Evolutionary conservation across 192 early-diverging fungal species (phyloP).

Genomic region (Backusella circina): DNA sequence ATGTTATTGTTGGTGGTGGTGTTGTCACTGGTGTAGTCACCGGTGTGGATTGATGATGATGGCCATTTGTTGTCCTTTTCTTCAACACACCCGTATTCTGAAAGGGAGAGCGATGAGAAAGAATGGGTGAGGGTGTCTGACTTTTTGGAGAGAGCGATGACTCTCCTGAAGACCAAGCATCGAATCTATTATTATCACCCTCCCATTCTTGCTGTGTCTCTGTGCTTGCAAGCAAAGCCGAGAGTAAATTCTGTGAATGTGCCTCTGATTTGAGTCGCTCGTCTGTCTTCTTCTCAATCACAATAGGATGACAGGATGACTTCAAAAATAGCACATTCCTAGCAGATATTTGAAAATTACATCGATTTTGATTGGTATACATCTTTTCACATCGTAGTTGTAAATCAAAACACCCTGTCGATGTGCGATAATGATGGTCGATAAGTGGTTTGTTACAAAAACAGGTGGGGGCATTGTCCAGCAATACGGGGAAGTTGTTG

Average conservation of each 20-base stretch:
- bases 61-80: background rate
- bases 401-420: background rate
- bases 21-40: background rate
- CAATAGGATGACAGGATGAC: background rate
- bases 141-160: background rate
- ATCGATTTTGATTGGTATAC: background rate
- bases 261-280: background rate
- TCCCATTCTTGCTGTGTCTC: background rate
- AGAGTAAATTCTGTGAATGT: background rate
- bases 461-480: conserved; percentile 3
- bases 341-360: background rate
- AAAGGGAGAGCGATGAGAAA: background rate
- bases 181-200: background rate
- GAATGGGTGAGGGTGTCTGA: background rate
- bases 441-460: conserved; percentile 1
- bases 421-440: background rate
- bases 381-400: background rate
- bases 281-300: background rate
- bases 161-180: background rate
- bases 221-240: background rate
- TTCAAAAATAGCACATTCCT: background rate
- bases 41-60: background rate
- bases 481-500: background rate
- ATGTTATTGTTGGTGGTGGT: too few species aligned
- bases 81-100: background rate